Percentiles rank a stretch among this genome's conserved stretches.
Conservation (phyloP, 208 protist genomes). For the Wallacemonas sp. region DNA sequence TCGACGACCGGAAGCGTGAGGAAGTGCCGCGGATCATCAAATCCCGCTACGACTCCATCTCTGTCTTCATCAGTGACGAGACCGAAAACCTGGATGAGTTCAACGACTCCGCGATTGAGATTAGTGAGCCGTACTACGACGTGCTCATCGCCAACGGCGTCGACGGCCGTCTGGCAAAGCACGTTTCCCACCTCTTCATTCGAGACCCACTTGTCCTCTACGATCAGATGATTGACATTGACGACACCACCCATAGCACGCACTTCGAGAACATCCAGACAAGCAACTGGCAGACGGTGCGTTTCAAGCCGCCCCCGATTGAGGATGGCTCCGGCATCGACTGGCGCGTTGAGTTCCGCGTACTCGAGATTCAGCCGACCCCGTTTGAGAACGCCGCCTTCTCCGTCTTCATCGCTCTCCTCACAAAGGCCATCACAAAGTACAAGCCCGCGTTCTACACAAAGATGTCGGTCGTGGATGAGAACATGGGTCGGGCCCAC, state of each 20-base stretch:
- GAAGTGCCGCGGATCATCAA: slow-evolving; percentile 94
- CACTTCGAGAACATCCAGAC: slow-evolving; percentile 99
- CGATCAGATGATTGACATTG: slow-evolving; percentile 92
- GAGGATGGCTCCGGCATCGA: slow-evolving; percentile 72
- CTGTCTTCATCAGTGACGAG: slow-evolving; percentile 87
- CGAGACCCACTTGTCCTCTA: slow-evolving; percentile 98
- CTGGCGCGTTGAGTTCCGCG: slow-evolving; percentile 98
- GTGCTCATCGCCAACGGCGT: slow-evolving; percentile 82
- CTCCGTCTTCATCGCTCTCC: slow-evolving; percentile 94
- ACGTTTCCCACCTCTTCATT: slow-evolving; percentile 98
- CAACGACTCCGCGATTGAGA: slow-evolving; percentile 84
- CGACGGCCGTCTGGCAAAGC: slow-evolving; percentile 93
- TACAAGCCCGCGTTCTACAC: slow-evolving; percentile 97
- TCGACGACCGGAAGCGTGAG: slow-evolving; percentile 96
- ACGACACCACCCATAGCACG: slow-evolving; percentile 93
- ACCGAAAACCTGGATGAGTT: slow-evolving; percentile 72
- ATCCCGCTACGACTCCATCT: slow-evolving; percentile 97
- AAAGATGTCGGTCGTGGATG: slow-evolving; percentile 96
- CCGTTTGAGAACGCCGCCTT: slow-evolving; percentile 99
- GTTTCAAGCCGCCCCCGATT: slow-evolving; percentile 95
- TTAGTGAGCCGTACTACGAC: slow-evolving; percentile 85
- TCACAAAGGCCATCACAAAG: slow-evolving; percentile 94
- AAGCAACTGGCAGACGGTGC: slow-evolving; percentile 98
- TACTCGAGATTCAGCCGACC: slow-evolving; percentile 96
- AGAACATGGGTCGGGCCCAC: slow-evolving; percentile 96